phyloP scores from a whole-genome alignment of 768 basidiomycete species.

The Pleurotus ostreatus region DNA sequence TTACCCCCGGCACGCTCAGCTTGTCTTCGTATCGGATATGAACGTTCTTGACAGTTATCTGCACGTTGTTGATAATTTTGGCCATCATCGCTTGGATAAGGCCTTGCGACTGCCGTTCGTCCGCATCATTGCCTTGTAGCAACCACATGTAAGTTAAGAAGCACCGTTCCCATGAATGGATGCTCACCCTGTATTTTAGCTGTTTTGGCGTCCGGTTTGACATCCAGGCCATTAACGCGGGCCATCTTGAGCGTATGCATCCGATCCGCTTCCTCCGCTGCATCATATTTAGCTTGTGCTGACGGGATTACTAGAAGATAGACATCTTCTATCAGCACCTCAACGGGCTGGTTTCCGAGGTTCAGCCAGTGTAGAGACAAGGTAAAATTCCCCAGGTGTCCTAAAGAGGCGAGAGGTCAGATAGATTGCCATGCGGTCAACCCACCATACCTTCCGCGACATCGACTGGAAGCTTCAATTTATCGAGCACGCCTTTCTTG shows the following conservation, averaged over 20 bases:
- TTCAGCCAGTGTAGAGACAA: constrained; percentile 88
- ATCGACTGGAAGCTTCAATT: constrained; percentile 93
- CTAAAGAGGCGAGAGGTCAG: constrained; percentile 30
- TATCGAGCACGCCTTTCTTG: constrained; percentile 91
- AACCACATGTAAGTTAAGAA: too few relatives aligned
- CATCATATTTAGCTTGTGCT: constrained; percentile 60
- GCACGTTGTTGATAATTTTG: constrained; percentile 93
- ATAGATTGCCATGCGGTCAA: not conserved
- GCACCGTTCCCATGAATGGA: not conserved
- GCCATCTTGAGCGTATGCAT: constrained; percentile 10
- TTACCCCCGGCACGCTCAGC: constrained; percentile 85
- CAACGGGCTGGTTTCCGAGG: constrained; percentile 84
- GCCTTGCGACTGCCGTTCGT: constrained; percentile 76
- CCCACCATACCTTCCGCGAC: constrained; percentile 76
- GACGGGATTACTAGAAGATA: constrained; percentile 90
- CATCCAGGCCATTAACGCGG: constrained; percentile 5
- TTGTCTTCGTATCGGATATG: constrained; percentile 97
- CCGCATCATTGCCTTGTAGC: constrained; percentile 23
- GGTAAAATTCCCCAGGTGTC: constrained; percentile 82
- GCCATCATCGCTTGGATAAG: constrained; percentile 78
- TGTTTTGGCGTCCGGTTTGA: not conserved
- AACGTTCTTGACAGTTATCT: constrained; percentile 93
- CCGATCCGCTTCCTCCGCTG: constrained; percentile 74
- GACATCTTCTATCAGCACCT: constrained; percentile 89
- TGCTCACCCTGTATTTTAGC: not conserved